phyloP scores from a whole-genome alignment of 331 rosid genomes.

The Quercus phellos region DNA sequence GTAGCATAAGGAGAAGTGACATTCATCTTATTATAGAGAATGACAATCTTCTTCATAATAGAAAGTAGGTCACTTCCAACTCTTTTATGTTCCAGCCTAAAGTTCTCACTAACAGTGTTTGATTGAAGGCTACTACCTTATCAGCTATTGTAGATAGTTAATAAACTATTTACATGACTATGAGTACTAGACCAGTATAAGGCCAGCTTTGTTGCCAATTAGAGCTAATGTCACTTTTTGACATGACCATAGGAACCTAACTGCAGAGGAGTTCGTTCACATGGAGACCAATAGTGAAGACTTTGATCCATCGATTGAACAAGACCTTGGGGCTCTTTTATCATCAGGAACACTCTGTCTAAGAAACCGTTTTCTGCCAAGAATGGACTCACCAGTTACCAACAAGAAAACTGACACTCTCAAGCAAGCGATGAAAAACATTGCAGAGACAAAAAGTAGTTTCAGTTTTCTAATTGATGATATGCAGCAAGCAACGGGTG shows the following conservation, averaged over 20 bases:
- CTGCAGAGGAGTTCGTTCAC: slow-evolving; percentile 47
- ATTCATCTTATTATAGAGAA: slow-evolving; percentile 40
- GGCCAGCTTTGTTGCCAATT: background rate
- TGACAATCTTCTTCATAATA: slow-evolving; percentile 32
- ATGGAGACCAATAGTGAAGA: slow-evolving; percentile 12
- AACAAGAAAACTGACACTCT: slow-evolving; percentile 50
- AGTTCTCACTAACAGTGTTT: background rate
- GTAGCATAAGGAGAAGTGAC: slow-evolving; percentile 47
- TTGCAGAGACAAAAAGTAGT: slow-evolving; percentile 32
- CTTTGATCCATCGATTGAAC: slow-evolving; percentile 16
- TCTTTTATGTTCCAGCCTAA: background rate
- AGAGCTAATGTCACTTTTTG: slow-evolving; percentile 8
- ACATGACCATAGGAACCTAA: slow-evolving; percentile 31
- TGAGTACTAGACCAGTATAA: background rate
- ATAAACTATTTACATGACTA: background rate
- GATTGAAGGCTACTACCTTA: background rate
- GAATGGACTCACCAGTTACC: slow-evolving; percentile 45
- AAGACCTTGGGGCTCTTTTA: slow-evolving; percentile 21
- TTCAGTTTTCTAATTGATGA: slow-evolving; percentile 50
- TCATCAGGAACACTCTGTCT: slow-evolving; percentile 26
- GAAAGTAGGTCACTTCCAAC: slow-evolving; percentile 31
- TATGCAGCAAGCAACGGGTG: slow-evolving; percentile 33
- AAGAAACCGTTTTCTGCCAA: slow-evolving; percentile 25
- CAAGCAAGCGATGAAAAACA: slow-evolving; percentile 46
- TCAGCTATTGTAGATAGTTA: background rate